Conservation (phyloP, 495 filamentous ascomycete genomes). For the Hyaloscypha finlandica region DNA sequence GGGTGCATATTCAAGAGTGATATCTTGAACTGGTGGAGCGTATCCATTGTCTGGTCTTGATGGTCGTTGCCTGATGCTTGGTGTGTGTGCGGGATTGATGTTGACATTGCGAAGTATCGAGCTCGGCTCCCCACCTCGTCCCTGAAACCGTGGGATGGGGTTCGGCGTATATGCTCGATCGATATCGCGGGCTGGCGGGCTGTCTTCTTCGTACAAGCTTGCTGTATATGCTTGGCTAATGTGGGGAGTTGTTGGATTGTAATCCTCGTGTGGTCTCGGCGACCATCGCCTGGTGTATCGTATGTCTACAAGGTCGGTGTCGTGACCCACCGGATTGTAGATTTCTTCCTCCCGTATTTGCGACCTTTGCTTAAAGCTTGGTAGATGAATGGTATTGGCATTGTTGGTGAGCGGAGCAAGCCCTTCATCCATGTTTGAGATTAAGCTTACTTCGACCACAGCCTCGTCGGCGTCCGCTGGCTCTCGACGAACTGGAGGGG, state of each 20-base stretch:
- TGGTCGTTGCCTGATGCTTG: no score
- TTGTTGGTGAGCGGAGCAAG: constrained; percentile 2
- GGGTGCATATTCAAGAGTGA: neutral
- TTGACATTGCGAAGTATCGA: no score
- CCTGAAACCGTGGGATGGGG: neutral
- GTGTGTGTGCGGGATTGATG: no score
- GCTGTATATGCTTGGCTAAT: constrained; percentile 6
- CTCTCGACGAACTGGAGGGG: no score
- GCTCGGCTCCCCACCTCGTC: no score
- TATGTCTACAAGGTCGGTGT: constrained; percentile 12
- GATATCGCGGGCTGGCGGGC: constrained; percentile 13
- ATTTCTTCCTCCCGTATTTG: constrained; percentile 13
- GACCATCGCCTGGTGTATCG: constrained; percentile 15
- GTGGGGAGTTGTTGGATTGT: constrained; percentile 3
- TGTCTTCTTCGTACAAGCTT: neutral
- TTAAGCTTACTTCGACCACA: neutral
- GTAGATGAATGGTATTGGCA: constrained; percentile 7
- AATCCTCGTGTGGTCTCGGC: constrained; percentile 2
- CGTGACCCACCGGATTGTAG: constrained; percentile 1
- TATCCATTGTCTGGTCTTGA: constrained; percentile 8
- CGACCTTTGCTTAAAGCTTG: constrained; percentile 19
- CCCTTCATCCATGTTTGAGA: constrained; percentile 13
- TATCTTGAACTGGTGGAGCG: neutral
- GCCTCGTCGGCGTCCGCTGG: neutral
- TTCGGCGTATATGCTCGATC: constrained; percentile 16